Evolutionary conservation across 768 basidiomycete genomes (phyloP), one percentile per base, ranked within the genome.

Genomic region (Agrocybe praecox): DNA sequence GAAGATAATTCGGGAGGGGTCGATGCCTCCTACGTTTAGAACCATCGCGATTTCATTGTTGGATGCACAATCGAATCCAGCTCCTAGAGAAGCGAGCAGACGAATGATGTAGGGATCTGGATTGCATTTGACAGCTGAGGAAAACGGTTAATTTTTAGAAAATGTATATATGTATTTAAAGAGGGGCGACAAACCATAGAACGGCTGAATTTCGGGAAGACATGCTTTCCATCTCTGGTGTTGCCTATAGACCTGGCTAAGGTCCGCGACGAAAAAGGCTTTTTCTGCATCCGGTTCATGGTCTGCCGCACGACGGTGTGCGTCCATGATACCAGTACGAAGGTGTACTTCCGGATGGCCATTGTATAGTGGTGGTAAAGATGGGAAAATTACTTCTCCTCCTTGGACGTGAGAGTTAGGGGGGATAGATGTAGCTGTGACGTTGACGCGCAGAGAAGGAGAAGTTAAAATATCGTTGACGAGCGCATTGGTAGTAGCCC

Each of bases 11-110:
- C 89, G 84, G 52, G 83, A 81, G 4, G 96, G 87, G 46, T 84
- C 80, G 50, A 96, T 82, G 8, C 87, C 89, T 5, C 89, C 88
- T 3, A 95, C 72, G 11, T 74, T 74, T 22, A 97, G 77, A 23
- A 98, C 89, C 59, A 85, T 83, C 19, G 83, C 80, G 64, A 99
- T 98, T 74, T 99, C 97, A 56, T 89, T 87, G 62, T 92, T 90
- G 36, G 96, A 98, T 15, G 97, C 97, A 66, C 97, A 98, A 72
- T 99, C 97, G 75, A 99, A 99, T 15, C 95, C 95, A 1, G 92
- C 78, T 23, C 97, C 97, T 48, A 98, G 76, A 26, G 92, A 85
- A 17, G 93, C 92, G 42, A 99, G 84, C 49, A 99, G 82, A 57
- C 94, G 88, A 49, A 98, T 80, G 55, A 99, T 87, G 67, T 93